Evolutionary conservation across 495 filamentous ascomycete genomes (phyloP).

Genomic region (Aspergillus incahuasiensis): DNA sequence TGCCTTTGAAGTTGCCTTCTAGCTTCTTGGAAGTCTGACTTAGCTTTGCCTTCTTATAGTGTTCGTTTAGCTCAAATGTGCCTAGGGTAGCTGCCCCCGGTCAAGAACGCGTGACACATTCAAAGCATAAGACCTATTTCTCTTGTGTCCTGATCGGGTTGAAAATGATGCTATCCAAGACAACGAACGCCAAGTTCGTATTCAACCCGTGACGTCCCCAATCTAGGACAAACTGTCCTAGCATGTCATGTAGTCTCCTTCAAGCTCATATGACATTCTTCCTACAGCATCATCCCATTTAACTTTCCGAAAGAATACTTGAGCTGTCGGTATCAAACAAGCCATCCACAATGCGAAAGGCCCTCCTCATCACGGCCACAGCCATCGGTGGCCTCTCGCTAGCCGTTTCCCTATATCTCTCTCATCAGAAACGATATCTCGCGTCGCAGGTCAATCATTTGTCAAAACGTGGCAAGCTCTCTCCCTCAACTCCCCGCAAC

Average conservation of each 20-base stretch:
- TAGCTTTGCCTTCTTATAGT: no score
- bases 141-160: neutral
- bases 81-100: no score
- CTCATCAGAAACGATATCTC: neutral
- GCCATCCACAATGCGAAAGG: neutral
- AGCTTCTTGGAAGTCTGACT: no score
- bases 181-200: conserved; percentile 3
- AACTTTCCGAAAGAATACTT: no score
- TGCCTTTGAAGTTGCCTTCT: no score
- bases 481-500: conserved; percentile 2
- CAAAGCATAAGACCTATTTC: no score
- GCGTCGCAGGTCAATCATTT: neutral
- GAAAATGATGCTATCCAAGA: neutral
- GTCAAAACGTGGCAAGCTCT: conserved; percentile 2
- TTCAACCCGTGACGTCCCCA: neutral
- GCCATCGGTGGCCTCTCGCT: neutral
- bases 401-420: conserved; percentile 3
- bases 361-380: neutral
- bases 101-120: no score
- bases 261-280: neutral
- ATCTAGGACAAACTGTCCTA: neutral
- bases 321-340: neutral
- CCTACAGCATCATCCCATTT: no score
- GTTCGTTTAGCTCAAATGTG: no score
- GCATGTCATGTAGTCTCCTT: neutral